Base-by-base conservation (phyloP, 768 basidiomycete species). In the Scleroderma bovista region DNA sequence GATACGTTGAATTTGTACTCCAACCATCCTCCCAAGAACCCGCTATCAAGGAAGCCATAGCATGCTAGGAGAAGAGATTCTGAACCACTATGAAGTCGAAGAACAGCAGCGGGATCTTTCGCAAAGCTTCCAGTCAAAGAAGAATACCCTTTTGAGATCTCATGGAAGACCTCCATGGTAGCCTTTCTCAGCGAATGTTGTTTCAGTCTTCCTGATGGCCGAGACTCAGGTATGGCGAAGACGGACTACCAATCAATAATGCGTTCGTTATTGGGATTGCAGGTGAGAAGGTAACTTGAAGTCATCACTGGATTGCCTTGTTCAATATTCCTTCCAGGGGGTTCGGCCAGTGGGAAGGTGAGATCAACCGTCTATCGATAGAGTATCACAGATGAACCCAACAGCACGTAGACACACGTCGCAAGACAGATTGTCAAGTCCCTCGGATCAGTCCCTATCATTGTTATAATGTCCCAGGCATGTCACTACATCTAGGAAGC, bases 401-500 rank as follows among this genome's bases (percentile, higher is more conserved):
- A 29, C 29, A 31, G 40, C 42, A 37, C 24, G 16, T 46, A 92
- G 90, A 93, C 90, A 20, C 85, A 89, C 69, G 90, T 93, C 39
- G 89, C 90, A 16, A 75, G 83, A 47, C 83, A 90, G 62, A 88
- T 93, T 46, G 84, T 93, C 24, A 78, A 80, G 51, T 73, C 84
- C 6, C 76, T 92, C 20, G 90, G 88, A n/a, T 87, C 81, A 1
- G 84, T 92, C 37, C 90, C 90, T 5, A 83, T 84, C 42, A 87
- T 98, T 33, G 82, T 95, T 47, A 96, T 99, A 57, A 68, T 99
- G 45, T 93, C 91, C 23, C 92, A 93, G 71, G 88, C 86, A 53
- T 33, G 68, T 48, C 29, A 22, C 9, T 9, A 12, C 23, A 8
- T 24, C 16, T 34, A 5, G 26, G 9, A 29, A 9, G 26, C 26